phyloP scores from a whole-genome alignment of 768 basidiomycete genomes.

The Lyophyllum decastes region DNA sequence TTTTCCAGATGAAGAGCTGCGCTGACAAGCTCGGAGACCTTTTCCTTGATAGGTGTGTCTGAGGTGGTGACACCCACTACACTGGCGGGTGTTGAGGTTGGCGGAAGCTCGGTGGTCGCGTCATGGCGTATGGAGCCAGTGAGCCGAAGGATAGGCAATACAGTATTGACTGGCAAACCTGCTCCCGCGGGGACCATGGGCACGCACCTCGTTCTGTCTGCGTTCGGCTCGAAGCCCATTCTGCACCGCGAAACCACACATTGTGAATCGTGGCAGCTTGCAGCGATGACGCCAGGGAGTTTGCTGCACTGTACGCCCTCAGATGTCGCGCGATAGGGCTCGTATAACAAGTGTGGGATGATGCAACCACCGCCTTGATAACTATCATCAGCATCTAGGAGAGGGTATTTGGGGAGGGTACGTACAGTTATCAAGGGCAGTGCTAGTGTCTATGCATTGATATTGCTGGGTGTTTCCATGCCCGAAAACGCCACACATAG shows the following conservation, averaged over 20 bases:
- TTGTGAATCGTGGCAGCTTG: conserved; percentile 6
- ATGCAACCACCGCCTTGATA: conserved; percentile 20
- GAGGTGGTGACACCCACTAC: neutral
- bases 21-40: neutral
- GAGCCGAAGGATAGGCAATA: neutral
- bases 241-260: conserved; percentile 15
- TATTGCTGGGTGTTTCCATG: conserved; percentile 11
- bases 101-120: neutral
- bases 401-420: neutral
- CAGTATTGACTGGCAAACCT: neutral
- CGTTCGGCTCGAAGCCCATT: conserved; percentile 5
- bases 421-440: conserved; percentile 17
- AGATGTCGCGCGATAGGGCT: conserved; percentile 24
- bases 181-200: conserved; percentile 4
- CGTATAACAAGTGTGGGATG: conserved; percentile 18
- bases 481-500: conserved; percentile 20
- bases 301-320: conserved; percentile 23
- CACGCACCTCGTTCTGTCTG: conserved; percentile 11
- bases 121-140: neutral
- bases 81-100: no score
- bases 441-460: conserved; percentile 17
- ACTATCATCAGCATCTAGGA: neutral
- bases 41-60: neutral
- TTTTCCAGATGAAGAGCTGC: neutral
- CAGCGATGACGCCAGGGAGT: conserved; percentile 13